These are phyloP conservation scores for Fusarium subglutinans DNA, from an alignment of 2,329 filamentous ascomycete species.

Conservation along the genomic window DNA sequence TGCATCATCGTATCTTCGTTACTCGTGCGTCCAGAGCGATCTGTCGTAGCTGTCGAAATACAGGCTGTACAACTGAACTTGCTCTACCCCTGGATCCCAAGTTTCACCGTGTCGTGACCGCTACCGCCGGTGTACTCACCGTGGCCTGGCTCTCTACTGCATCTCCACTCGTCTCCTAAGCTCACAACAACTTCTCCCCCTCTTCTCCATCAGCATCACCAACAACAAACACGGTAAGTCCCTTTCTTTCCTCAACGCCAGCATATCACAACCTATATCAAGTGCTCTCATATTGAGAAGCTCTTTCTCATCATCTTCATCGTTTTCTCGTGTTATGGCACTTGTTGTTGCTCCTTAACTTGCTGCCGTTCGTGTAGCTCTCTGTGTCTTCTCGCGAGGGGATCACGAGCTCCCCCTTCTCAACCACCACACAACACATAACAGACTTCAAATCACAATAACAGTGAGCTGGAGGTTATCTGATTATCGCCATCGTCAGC, in stretches of 20 bases:
- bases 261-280: background rate
- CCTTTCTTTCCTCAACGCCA: background rate
- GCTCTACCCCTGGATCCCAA: background rate
- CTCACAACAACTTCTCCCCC: background rate
- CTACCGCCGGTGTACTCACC: background rate
- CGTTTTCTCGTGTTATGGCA: background rate
- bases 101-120: background rate
- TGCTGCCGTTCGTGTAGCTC: background rate
- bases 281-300: background rate
- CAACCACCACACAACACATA: background rate
- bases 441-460: background rate
- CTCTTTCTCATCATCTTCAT: background rate
- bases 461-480: background rate
- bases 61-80: background rate
- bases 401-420: background rate
- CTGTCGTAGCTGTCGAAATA: background rate
- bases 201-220: background rate
- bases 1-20: background rate
- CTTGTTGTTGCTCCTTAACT: background rate
- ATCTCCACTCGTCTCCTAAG: background rate
- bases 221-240: slow-evolving; percentile 1
- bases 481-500: background rate
- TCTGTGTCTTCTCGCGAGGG: background rate
- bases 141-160: background rate
- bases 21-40: background rate